These are phyloP conservation scores for Juglanconis sp. DNA, from an alignment of 2,329 filamentous ascomycete genomes.

Conservation along the genomic window DNA sequence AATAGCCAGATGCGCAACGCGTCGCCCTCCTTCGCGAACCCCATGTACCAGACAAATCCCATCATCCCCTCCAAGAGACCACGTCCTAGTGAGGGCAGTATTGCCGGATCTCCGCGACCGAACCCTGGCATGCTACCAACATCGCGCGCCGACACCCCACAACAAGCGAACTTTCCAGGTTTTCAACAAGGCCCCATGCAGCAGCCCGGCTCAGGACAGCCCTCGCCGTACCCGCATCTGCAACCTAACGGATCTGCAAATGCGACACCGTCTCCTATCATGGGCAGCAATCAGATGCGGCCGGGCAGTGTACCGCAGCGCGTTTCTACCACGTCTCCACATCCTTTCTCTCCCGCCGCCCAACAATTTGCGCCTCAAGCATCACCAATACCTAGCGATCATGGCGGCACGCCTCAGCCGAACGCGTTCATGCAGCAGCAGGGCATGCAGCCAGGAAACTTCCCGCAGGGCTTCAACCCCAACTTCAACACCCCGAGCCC, in stretches of 20 bases:
- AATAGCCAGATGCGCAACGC: slow-evolving; percentile 82
- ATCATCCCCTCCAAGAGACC: slow-evolving; percentile 89
- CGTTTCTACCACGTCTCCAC: slow-evolving; percentile 88
- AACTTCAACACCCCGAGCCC: slow-evolving; percentile 54
- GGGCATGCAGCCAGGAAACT: slow-evolving; percentile 40
- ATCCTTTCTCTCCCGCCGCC: slow-evolving; percentile 77
- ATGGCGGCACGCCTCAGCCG: slow-evolving; percentile 71
- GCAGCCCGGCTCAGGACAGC: slow-evolving; percentile 60
- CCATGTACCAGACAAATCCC: slow-evolving; percentile 77
- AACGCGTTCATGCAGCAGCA: slow-evolving; percentile 58
- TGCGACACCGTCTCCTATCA: slow-evolving; percentile 88
- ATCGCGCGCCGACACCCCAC: slow-evolving; percentile 90
- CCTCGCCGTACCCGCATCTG: slow-evolving; percentile 75
- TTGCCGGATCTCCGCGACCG: slow-evolving; percentile 77
- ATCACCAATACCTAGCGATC: slow-evolving; percentile 74
- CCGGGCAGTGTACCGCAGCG: slow-evolving; percentile 70
- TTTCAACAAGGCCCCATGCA: slow-evolving; percentile 65
- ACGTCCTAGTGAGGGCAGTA: slow-evolving; percentile 76
- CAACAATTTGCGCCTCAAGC: slow-evolving; percentile 70
- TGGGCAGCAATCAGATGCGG: slow-evolving; percentile 70
- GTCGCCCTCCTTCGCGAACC: slow-evolving; percentile 74
- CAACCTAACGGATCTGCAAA: slow-evolving; percentile 77
- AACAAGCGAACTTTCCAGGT: slow-evolving; percentile 69
- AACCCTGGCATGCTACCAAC: slow-evolving; percentile 70
- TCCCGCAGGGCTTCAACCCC: slow-evolving; percentile 56